Evolutionary conservation across 257 asterid genomes (phyloP), one percentile per base, ranked within the genome.

Genomic region (Gentiana macrophylla): DNA sequence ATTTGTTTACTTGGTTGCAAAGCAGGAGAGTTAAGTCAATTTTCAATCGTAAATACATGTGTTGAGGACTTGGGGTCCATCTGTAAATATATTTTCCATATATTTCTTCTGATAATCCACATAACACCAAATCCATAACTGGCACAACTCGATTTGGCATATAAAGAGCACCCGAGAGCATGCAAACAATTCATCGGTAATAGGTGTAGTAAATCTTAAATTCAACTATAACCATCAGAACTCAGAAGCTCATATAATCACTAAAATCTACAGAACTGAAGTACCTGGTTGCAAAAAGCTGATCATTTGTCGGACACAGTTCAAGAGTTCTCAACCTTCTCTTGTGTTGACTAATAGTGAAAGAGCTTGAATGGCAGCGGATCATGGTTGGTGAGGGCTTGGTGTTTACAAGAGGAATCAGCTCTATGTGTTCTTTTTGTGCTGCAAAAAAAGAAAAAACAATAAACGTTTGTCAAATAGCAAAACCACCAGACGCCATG

Each of bases 291-390:
- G 67, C 79, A 71, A 79, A 79, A 15, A 79, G 77, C 63, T 75
- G 76, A 52, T 75, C 79, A 50, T 72, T 79, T 49, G 79, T 61
- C 1, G 81, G 84, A 58, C 79, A 75, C 13, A 69, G 51, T 41
- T 66, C 60, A 59, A 79, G 76, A 59, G 79, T 75, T 75, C 81
- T 75, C 71, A 79, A 55, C 75, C 70, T 79, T 66, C 84, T 79
- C 63, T 75, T 79, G 62, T 79, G 84, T 32, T 75, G 77, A 72
- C 84, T 79, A 38, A 77, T 53, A 12, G 70, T 43, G 41, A 70
- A 35, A 62, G 60, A 73, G 35, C 67, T 45, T n/a, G 75, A 56
- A 43, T 72, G 79, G 69, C 75, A 75, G 32, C 66, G 68, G 52
- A 79, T 64, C 52, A 35, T 56, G 49, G 49, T 44, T 34, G 81